Conservation (phyloP, 225 moss, liverwort and hornwort genomes). For the Thuidium tamariscinum region DNA sequence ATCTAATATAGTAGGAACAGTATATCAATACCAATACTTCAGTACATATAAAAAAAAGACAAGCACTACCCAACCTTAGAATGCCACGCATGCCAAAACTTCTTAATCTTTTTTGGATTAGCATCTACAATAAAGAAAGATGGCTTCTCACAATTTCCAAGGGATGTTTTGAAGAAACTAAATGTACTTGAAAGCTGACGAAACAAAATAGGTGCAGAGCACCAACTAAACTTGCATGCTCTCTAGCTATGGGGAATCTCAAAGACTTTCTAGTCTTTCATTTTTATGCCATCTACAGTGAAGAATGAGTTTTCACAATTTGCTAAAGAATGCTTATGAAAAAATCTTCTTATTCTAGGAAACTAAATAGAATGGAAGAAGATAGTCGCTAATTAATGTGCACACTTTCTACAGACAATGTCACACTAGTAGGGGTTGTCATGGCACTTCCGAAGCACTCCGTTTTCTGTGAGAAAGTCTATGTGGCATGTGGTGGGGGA, state of each 20-base stretch:
- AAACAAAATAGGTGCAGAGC: background rate
- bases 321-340: background rate
- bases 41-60: background rate
- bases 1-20: background rate
- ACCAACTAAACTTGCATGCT: background rate
- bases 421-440: background rate
- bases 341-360: background rate
- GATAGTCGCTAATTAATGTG: background rate
- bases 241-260: background rate
- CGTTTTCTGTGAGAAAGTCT: too few species aligned
- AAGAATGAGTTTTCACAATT: background rate
- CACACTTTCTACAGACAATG: background rate
- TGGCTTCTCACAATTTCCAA: background rate
- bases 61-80: background rate
- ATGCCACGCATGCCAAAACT: background rate
- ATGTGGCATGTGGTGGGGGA: too few species aligned
- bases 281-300: background rate
- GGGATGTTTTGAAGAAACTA: background rate
- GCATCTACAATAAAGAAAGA: background rate
- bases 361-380: background rate
- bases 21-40: too few species aligned
- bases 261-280: background rate
- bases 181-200: background rate
- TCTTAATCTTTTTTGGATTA: too few species aligned
- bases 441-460: too few species aligned